A percentile compares a stretch with the other conserved stretches of the same genome.
Evolutionary conservation across 2,329 filamentous ascomycete genomes (phyloP).

Genomic region (Xylaria sp.): DNA sequence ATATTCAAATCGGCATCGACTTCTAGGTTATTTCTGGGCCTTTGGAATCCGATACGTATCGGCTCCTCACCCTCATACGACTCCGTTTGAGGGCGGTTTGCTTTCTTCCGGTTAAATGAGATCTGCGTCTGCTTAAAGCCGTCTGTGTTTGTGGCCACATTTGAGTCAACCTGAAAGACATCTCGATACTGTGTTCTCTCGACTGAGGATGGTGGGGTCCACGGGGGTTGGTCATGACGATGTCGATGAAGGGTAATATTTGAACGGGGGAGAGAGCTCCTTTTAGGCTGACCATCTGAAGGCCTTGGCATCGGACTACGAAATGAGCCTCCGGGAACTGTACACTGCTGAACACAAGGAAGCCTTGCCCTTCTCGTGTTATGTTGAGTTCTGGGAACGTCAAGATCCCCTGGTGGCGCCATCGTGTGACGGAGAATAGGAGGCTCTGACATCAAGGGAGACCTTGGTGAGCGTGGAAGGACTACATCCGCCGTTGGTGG

Average conservation of each 20-base stretch:
- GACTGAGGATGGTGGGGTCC: constrained; percentile 31
- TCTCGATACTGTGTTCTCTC: constrained; percentile 8
- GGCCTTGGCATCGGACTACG: constrained; percentile 27
- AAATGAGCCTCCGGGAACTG: constrained; percentile 24
- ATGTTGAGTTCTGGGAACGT: constrained; percentile 22
- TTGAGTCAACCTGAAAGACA: background rate
- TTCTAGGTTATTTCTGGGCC: background rate
- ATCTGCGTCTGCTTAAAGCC: constrained; percentile 27
- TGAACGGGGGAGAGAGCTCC: constrained; percentile 2
- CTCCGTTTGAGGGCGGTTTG: constrained; percentile 9
- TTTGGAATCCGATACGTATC: background rate
- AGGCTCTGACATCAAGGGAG: constrained; percentile 23
- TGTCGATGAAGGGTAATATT: constrained; percentile 9
- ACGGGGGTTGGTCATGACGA: constrained; percentile 22
- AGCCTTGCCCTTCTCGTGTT: constrained; percentile 5
- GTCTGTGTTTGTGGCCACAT: constrained; percentile 1
- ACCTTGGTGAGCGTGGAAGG: background rate
- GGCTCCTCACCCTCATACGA: background rate
- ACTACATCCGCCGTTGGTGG: background rate
- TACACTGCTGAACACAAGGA: background rate
- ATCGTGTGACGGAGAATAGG: constrained; percentile 28
- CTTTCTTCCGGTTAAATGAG: constrained; percentile 19
- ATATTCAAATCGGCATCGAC: background rate
- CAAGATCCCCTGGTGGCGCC: constrained; percentile 30
- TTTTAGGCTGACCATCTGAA: background rate